Evolutionary conservation across 129 eudicot genomes (phyloP).

Genomic region (Tagetes erecta): DNA sequence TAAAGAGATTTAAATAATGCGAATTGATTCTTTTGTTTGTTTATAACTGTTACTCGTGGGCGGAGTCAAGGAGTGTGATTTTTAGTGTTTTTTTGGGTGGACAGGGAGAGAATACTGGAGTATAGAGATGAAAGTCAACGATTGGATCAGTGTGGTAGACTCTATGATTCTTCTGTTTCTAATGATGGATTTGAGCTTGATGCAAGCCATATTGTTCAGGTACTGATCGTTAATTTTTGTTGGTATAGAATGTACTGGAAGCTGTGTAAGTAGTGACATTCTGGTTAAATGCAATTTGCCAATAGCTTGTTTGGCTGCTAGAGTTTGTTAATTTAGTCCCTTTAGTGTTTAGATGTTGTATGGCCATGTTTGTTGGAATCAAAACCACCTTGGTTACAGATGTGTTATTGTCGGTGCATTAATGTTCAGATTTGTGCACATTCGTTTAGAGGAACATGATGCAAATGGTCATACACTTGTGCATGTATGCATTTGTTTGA

Average conservation of each 20-base stretch:
- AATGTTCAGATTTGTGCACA: neutral
- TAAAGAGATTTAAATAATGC: neutral
- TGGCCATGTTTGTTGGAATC: neutral
- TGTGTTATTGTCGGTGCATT: neutral
- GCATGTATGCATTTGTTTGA: neutral
- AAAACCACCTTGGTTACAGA: neutral
- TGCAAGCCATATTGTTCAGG: slow-evolving; percentile 83
- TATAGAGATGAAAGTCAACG: slow-evolving; percentile 93
- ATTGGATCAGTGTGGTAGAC: slow-evolving; percentile 88
- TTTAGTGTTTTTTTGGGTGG: slow-evolving; percentile 6
- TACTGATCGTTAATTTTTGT: slow-evolving; percentile 14
- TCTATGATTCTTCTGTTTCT: slow-evolving; percentile 82
- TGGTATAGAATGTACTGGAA: neutral
- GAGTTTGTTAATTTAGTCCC: neutral
- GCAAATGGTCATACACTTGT: neutral
- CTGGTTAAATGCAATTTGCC: neutral
- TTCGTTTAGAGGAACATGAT: neutral
- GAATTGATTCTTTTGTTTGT: neutral
- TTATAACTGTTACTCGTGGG: neutral
- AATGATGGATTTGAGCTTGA: slow-evolving; percentile 83
- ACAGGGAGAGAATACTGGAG: slow-evolving; percentile 89
- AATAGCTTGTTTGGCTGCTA: neutral
- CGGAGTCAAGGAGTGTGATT: slow-evolving; percentile 6
- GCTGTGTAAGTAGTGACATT: too few species aligned
- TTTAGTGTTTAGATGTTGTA: neutral